Base-by-base conservation (phyloP, 225 moss, liverwort and hornwort species). In the Pseudoscleropodium purum region DNA sequence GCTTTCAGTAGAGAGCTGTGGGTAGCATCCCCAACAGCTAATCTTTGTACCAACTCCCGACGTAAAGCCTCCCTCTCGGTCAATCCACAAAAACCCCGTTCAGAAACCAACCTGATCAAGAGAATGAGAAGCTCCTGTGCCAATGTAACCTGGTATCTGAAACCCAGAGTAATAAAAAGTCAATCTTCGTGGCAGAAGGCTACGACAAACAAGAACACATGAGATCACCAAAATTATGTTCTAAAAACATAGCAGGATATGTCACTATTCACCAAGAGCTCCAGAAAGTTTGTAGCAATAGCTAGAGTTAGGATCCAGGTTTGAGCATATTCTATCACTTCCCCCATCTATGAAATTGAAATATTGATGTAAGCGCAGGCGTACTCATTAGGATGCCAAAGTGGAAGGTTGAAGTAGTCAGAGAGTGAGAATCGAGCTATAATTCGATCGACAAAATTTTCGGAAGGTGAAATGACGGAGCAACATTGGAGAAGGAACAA, bases 61-160 rank as follows among this genome's bases (percentile, higher is more conserved):
- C 95, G 93, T 73, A 98, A 83, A 83, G 96, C 91, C 84, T 95
- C 96, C 66, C 90, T 91, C 76, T 92, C 94, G 75, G 95, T 94
- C 92, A 97, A 89, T 90, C 98, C 98, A 90, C 98, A 98, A 69
- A 98, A 95, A 19, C 97, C 96, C 90, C 98, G 94, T 90, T 98
- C 98, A 51, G 95, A 93, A 82, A 96, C 94, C 88, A 98, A 86
- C 87, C 95, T 93, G 82, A 97, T 97, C 69, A 98, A 92, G 83
- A 98, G 92, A 87, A 96, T 92, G 49, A 98, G 78, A 90, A 97
- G 94, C 84, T 98, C 97, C 75, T 97, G 95, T 51, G 98, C 97
- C 93, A 98, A 89, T 86, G 91, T 92, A 81, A 93, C 91, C 87
- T 97, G 95, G 60, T 97, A 95, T 91, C 92, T 93, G 90, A 63